Evolutionary conservation across 257 asterid genomes (phyloP).

Genomic region (Verbascum thapsus): DNA sequence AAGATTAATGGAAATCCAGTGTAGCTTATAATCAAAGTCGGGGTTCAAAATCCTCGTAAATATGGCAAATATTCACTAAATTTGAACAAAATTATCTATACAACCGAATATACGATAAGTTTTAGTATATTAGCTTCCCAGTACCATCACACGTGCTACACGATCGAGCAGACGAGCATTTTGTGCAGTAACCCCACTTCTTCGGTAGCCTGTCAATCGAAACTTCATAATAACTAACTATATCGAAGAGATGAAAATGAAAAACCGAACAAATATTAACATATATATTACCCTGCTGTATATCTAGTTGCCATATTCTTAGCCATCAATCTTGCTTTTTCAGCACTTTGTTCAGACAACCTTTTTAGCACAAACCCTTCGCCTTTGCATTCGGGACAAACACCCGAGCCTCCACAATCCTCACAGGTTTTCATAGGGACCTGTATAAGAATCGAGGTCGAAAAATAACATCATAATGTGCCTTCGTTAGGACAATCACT

Average conservation of each 20-base stretch:
- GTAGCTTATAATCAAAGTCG: not conserved
- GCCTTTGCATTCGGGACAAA: constrained; percentile 87
- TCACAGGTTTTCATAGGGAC: constrained; percentile 46
- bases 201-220: constrained; percentile 61
- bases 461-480: not conserved
- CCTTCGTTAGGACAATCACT: too few species aligned
- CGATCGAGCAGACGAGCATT: constrained; percentile 81
- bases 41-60: too few species aligned
- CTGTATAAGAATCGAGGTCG: constrained; percentile 35
- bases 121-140: constrained; percentile 58
- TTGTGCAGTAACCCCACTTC: constrained; percentile 96
- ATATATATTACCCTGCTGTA: constrained; percentile 69
- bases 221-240: not conserved
- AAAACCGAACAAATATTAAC: not conserved
- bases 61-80: not conserved
- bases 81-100: not conserved
- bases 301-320: constrained; percentile 70
- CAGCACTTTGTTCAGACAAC: constrained; percentile 67
- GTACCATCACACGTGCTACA: constrained; percentile 77
- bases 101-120: not conserved
- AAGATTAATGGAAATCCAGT: too few species aligned
- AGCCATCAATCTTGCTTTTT: constrained; percentile 71
- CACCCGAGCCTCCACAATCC: constrained; percentile 67
- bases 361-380: constrained; percentile 77
- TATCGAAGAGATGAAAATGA: not conserved